Base-by-base conservation (phyloP, 192 early-diverging fungal species). In the Backusella tarrabulga region DNA sequence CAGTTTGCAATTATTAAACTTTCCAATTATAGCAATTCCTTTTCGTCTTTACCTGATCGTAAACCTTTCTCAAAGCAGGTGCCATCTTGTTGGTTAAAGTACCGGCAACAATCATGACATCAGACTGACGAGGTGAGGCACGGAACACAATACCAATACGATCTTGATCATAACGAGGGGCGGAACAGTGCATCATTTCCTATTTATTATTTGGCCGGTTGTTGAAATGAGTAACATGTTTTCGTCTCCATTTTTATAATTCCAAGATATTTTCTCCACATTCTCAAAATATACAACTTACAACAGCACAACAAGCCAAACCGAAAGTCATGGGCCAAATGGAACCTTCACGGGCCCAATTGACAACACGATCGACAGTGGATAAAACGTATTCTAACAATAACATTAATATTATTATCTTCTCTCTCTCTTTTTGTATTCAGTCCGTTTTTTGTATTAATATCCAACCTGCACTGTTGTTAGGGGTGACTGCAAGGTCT, bases 41-140 rank as follows among this genome's bases (percentile, higher is more conserved):
- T 3, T 66, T 40, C 66, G 52, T 15, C 32, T 44, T 52, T 85
- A 87, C 88, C 83, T 88, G 89, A 85, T 89, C 88, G 76, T 89
- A 90, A 42, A 90, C 88, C 73, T 90, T 90, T 75, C 88, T 83
- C 44, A 90, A 83, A 15, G 92, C 94, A 44, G 96, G 95, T 4
- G 97, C 97, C 97, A 99, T 99, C 84, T 99, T 99, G 91, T 99
- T 99, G 72, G 96, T 97, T 83, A 99, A 86, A 26, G 97, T 99
- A 52, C 97, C 97, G 11, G 97, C 97, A 46, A 99, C 97, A 86
- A 99, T 99, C 97, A 99, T 99, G 50, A 97, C 95, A 89, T 99
- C 97, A 34, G 96, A 93, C 86, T 99, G 97, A 83, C 97, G 92
- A 34, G 97, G 97, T 21, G 95, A 95, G 38, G 97, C 97, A 83